Evolutionary conservation across 371 early-diverging fungal genomes (phyloP).

Genomic region (Rhizopus delemar): DNA sequence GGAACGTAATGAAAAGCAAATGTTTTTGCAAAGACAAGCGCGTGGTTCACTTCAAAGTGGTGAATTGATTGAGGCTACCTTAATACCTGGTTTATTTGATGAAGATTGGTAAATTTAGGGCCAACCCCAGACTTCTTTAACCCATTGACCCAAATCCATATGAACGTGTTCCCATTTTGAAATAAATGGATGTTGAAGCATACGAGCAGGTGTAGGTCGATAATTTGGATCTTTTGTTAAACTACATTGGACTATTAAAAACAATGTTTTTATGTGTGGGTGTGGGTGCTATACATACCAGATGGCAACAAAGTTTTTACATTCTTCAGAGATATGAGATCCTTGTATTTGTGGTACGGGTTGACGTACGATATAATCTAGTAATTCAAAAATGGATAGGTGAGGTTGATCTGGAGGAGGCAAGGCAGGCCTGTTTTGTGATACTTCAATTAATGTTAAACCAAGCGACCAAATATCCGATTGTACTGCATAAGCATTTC

Average conservation of each 20-base stretch:
- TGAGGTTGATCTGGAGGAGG: conserved; percentile 65
- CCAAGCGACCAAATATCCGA: conserved; percentile 96
- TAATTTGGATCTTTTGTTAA: conserved; percentile 77
- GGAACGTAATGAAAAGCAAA: conserved; percentile 31
- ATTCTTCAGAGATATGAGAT: conserved; percentile 55
- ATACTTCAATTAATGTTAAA: conserved; percentile 90
- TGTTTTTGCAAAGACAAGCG: conserved; percentile 26
- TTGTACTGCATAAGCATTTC: conserved; percentile 82
- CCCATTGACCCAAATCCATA: conserved; percentile 53
- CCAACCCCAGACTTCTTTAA: conserved; percentile 64
- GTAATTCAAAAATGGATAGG: conserved; percentile 83
- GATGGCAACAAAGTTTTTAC: conserved; percentile 70
- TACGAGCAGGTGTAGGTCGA: conserved; percentile 77
- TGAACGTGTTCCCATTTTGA: conserved; percentile 49
- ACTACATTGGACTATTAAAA: conserved; percentile 37
- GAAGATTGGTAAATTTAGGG: conserved; percentile 34
- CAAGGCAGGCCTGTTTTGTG: conserved; percentile 86
- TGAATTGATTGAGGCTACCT: conserved; percentile 31
- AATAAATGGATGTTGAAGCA: conserved; percentile 71
- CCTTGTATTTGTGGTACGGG: conserved; percentile 80
- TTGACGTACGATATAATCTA: conserved; percentile 86
- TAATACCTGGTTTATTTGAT: conserved; percentile 35
- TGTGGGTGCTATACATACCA: neutral
- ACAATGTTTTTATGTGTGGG: neutral
- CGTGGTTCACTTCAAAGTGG: conserved; percentile 17